phyloP scores from a whole-genome alignment of 2,329 filamentous ascomycete genomes.

The Hypoxylon sp. region DNA sequence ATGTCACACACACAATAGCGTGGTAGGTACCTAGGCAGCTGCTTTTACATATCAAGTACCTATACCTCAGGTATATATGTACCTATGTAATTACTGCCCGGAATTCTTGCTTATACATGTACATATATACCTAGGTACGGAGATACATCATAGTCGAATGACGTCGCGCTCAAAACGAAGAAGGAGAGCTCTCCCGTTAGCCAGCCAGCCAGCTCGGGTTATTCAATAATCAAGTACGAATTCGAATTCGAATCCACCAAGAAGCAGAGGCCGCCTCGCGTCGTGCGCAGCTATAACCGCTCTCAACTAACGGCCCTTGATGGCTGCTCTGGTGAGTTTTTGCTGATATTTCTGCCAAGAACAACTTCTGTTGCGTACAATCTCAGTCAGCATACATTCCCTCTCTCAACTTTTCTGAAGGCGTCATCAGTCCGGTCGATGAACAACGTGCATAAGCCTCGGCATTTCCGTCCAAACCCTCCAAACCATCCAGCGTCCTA shows the following conservation, averaged over 20 bases:
- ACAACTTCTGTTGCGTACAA: not conserved
- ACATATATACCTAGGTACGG: no score
- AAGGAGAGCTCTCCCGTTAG: slow-evolving; percentile 8
- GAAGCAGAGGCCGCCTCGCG: slow-evolving; percentile 6
- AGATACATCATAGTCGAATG: slow-evolving; percentile 16
- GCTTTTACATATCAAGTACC: not conserved
- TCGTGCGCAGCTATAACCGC: slow-evolving; percentile 19
- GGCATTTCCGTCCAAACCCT: slow-evolving; percentile 18
- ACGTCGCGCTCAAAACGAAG: slow-evolving; percentile 24
- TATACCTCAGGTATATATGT: not conserved
- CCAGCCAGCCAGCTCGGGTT: slow-evolving; percentile 15
- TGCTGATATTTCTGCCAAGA: slow-evolving; percentile 3
- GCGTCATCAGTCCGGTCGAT: slow-evolving; percentile 33
- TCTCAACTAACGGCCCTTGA: slow-evolving; percentile 41
- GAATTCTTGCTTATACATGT: not conserved
- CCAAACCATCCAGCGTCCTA: not conserved
- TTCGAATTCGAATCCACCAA: slow-evolving; percentile 5
- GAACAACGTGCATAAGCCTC: slow-evolving; percentile 27
- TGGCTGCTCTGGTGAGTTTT: slow-evolving; percentile 55
- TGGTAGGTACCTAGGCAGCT: slow-evolving; percentile 1
- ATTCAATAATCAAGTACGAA: slow-evolving; percentile 6
- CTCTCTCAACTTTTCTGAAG: slow-evolving; percentile 10
- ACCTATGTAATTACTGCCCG: no score
- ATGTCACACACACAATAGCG: not conserved
- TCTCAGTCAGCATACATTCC: slow-evolving; percentile 1